These are phyloP conservation scores for Hyphodiscus sp. DNA, from an alignment of 2,329 filamentous ascomycete species.

Conservation along the genomic window DNA sequence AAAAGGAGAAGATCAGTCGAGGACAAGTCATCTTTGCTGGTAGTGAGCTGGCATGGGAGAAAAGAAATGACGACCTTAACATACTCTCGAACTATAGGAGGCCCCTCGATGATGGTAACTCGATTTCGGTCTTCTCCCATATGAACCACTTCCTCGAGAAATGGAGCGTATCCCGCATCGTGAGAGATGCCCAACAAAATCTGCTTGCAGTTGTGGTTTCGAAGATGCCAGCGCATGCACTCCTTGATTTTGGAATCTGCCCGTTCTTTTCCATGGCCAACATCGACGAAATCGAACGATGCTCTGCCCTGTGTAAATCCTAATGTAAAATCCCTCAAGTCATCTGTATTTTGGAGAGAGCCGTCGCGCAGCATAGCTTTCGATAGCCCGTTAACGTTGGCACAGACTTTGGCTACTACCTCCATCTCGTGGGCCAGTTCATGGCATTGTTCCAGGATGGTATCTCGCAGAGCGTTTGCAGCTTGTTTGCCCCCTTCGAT, in stretches of 20 bases:
- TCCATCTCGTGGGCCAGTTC: slow-evolving; percentile 42
- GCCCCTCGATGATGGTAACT: slow-evolving; percentile 49
- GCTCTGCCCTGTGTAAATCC: slow-evolving; percentile 55
- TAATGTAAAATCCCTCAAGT: slow-evolving; percentile 49
- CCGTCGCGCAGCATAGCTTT: slow-evolving; percentile 45
- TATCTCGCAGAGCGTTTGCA: slow-evolving; percentile 39
- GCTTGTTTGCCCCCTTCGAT: slow-evolving; percentile 35
- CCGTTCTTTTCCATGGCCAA: slow-evolving; percentile 52
- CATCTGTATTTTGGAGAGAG: slow-evolving; percentile 36
- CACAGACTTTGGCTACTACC: slow-evolving; percentile 50
- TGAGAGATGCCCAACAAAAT: slow-evolving; percentile 56
- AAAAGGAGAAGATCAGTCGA: too few relatives aligned
- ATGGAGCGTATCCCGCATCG: slow-evolving; percentile 53
- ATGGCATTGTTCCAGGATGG: slow-evolving; percentile 41
- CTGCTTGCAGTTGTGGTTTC: slow-evolving; percentile 55
- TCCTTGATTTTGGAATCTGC: slow-evolving; percentile 53
- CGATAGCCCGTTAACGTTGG: slow-evolving; percentile 45
- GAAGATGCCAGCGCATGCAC: slow-evolving; percentile 47
- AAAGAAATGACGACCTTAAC: too few relatives aligned
- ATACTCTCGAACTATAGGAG: slow-evolving; percentile 41
- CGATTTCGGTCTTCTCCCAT: slow-evolving; percentile 38
- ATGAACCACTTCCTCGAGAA: slow-evolving; percentile 46
- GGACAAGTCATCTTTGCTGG: too few relatives aligned
- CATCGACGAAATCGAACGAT: slow-evolving; percentile 58
- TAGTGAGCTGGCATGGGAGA: too few relatives aligned